Conservation (phyloP, 176 grass and related monocot species). For the Phoenix dactylifera region DNA sequence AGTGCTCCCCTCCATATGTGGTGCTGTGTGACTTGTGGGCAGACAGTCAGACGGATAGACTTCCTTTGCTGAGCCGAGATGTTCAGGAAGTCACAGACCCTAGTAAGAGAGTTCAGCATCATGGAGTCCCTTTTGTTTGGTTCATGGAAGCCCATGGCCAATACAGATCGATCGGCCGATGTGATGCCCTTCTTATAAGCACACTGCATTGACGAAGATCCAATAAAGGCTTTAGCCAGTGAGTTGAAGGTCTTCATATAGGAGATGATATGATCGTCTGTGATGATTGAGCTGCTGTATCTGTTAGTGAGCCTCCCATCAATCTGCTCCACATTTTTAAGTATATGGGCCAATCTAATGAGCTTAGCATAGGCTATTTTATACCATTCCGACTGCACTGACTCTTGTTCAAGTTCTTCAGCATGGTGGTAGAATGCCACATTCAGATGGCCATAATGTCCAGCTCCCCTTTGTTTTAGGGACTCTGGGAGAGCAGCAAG, state of each 20-base stretch:
- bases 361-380: slow-evolving; percentile 49
- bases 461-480: too few relatives aligned
- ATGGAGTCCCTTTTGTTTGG: slow-evolving; percentile 15
- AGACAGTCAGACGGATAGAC: slow-evolving; percentile 50
- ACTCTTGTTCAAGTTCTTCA: slow-evolving; percentile 21
- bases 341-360: slow-evolving; percentile 39
- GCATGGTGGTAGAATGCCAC: slow-evolving; percentile 15
- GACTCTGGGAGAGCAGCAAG: too few relatives aligned
- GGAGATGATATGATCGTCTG: slow-evolving; percentile 17
- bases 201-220: background rate
- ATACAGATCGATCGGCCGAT: background rate
- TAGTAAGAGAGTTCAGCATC: slow-evolving; percentile 44
- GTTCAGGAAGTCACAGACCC: slow-evolving; percentile 52
- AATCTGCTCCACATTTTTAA: slow-evolving; percentile 27
- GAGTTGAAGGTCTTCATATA: slow-evolving; percentile 44
- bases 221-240: slow-evolving; percentile 38
- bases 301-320: slow-evolving; percentile 22
- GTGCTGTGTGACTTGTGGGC: slow-evolving; percentile 78
- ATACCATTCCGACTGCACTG: slow-evolving; percentile 40
- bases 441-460: slow-evolving; percentile 5
- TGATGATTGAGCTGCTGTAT: slow-evolving; percentile 18
- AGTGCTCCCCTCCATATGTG: slow-evolving; percentile 66
- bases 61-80: slow-evolving; percentile 62
- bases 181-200: background rate
- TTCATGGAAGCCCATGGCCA: slow-evolving; percentile 5